A percentile compares a stretch with the other conserved stretches of the same genome.
These are phyloP conservation scores for Austroboletus rostrupii DNA, from an alignment of 1,284 basidiomycete species.

Conservation along the genomic window DNA sequence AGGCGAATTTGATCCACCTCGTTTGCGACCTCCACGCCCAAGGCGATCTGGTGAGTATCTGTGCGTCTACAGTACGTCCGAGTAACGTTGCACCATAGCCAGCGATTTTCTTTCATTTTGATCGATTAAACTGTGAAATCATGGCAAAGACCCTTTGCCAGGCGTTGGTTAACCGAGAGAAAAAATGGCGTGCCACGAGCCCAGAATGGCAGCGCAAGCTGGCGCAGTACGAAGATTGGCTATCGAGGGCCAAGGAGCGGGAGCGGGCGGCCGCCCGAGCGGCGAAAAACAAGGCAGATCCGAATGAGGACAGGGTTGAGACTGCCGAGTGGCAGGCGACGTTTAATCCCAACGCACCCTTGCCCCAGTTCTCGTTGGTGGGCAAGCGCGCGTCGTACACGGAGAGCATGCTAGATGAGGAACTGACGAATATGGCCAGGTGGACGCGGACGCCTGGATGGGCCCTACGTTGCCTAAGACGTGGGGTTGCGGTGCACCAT, in stretches of 20 bases:
- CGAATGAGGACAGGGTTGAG: conserved; percentile 29
- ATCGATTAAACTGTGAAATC: conserved; percentile 55
- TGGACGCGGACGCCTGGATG: conserved; percentile 38
- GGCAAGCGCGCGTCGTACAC: conserved; percentile 41
- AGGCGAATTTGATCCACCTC: conserved; percentile 44
- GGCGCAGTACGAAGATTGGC: conserved; percentile 50
- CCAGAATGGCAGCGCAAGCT: conserved; percentile 51
- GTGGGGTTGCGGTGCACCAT: conserved; percentile 70
- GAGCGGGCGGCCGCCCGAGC: conserved; percentile 37
- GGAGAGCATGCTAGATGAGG: conserved; percentile 45
- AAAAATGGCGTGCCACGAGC: conserved; percentile 44
- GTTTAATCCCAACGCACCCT: conserved; percentile 58
- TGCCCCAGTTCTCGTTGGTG: conserved; percentile 57
- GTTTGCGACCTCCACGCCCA: conserved; percentile 51
- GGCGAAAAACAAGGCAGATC: conserved; percentile 34
- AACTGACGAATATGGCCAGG: conserved; percentile 39
- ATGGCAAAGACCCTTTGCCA: conserved; percentile 41
- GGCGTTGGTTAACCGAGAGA: conserved; percentile 41
- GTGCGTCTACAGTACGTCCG: too few species aligned
- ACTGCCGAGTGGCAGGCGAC: conserved; percentile 43
- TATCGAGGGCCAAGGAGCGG: conserved; percentile 41
- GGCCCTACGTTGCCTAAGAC: conserved; percentile 44
- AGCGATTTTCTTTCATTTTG: conserved; percentile 65
- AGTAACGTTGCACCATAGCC: conserved; percentile 37
- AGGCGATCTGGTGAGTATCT: conserved; percentile 47